phyloP scores from a whole-genome alignment of 345 rosid species.

The Populus deltoides region DNA sequence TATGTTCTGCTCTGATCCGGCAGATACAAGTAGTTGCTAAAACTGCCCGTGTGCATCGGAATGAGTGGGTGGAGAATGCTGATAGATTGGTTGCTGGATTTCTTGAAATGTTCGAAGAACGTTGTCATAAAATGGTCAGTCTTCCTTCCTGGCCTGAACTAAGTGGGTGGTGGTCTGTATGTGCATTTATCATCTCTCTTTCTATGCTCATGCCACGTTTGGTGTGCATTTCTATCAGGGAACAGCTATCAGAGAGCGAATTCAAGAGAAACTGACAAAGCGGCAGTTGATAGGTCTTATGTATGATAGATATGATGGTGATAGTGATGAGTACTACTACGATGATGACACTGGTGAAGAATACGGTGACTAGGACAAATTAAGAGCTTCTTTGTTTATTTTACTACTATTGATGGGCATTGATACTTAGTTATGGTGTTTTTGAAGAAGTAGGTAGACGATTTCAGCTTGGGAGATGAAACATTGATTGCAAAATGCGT shows the following conservation, averaged over 20 bases:
- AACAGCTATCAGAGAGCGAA: slow-evolving; percentile 60
- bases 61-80: slow-evolving; percentile 64
- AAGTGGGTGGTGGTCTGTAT: not conserved
- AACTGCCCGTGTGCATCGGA: slow-evolving; percentile 53
- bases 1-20: not conserved
- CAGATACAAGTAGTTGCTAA: slow-evolving; percentile 69
- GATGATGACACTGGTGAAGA: slow-evolving; percentile 30
- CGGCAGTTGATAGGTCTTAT: slow-evolving; percentile 41
- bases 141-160: not conserved
- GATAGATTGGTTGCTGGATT: slow-evolving; percentile 66
- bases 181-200: not conserved
- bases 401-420: not conserved
- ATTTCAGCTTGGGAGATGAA: not conserved
- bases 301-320: slow-evolving; percentile 24
- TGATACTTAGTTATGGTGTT: not conserved
- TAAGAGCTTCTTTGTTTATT: not conserved
- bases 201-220: not conserved
- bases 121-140: slow-evolving; percentile 63
- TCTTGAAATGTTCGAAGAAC: slow-evolving; percentile 71
- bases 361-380: slow-evolving; percentile 18
- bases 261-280: slow-evolving; percentile 47
- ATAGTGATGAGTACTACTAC: slow-evolving; percentile 32
- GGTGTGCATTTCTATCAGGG: slow-evolving; percentile 32
- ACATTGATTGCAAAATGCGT: not conserved
- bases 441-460: not conserved